Base-by-base conservation (phyloP, 179 eudicot genomes). In the Gypsophila paniculata region DNA sequence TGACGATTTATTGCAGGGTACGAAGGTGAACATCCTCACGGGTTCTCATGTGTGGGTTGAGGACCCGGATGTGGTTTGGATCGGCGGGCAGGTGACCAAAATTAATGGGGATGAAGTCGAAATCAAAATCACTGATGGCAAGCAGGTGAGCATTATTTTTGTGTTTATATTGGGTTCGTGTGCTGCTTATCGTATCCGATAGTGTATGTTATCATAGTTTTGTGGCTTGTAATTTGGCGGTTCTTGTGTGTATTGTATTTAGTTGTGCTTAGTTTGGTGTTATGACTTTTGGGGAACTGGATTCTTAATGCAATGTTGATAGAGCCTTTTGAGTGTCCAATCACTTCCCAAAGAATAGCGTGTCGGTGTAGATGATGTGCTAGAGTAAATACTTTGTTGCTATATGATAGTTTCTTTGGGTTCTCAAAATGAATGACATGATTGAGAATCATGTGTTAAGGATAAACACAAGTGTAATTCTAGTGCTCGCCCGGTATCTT, bases 11-110 rank as follows among this genome's bases (percentile, higher is more conserved):
- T 58, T 84, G 78, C 90, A 93, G 95, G 95, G 81, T 55, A 77
- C 92, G 75, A 52, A 84, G 23, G 89, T 76, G 54, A 89, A 89
- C 75, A 87, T 93, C 59, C 66, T 75, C 52, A 83, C 79, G 74
- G 96, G 96, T 76, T 78, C 90, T 70, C 86, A 90, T 79, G 93
- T 93, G 36, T 93, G 98, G 98, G 83, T 84, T 77, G 98, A 90
- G 79, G 96, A 90, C 76, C 86, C 82, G 44, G 84, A 81, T 5
- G 65, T 80, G 62, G 84, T 86, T 81, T 93, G 98, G 98, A 74
- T 90, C 74, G 95, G 86, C 78, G 98, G 96, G 64, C 78, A 86
- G 79, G 93, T 89, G 32, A 55, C 77, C n/a, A 86, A 89, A 77
- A 77, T 90, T 36, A 82, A 87, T 69, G 95, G 89, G 15, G 71